phyloP scores from a whole-genome alignment of 371 early-diverging fungal species.

The Apophysomyces sp. region DNA sequence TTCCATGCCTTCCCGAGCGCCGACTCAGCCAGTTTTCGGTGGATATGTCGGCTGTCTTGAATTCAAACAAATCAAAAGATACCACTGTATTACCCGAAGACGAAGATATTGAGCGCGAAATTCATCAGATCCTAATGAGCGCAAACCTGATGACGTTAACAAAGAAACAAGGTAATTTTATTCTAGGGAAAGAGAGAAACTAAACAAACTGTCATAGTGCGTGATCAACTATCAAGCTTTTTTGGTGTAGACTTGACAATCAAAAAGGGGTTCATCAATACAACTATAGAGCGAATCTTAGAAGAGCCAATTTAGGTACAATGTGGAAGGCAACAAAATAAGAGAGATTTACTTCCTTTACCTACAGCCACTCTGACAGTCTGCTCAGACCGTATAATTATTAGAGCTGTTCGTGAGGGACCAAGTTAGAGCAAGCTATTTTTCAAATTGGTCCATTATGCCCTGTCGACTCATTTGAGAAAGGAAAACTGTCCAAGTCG shows the following conservation, averaged over 20 bases:
- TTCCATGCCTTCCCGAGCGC: slow-evolving; percentile 12
- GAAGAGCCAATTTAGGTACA: slow-evolving; percentile 8
- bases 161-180: slow-evolving; percentile 69
- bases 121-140: slow-evolving; percentile 71
- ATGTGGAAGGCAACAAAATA: too few relatives aligned
- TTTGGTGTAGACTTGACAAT: slow-evolving; percentile 84
- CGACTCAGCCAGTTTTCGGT: slow-evolving; percentile 20
- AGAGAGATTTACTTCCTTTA: too few relatives aligned
- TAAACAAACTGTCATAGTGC: slow-evolving; percentile 46
- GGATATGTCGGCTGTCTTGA: slow-evolving; percentile 28
- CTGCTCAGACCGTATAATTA: too few relatives aligned
- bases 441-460: too few relatives aligned
- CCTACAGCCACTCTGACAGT: too few relatives aligned
- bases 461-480: too few relatives aligned
- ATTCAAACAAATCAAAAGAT: neutral
- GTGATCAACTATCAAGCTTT: slow-evolving; percentile 70
- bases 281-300: slow-evolving; percentile 70
- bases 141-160: slow-evolving; percentile 81
- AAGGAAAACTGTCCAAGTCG: too few relatives aligned
- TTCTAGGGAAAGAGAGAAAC: neutral
- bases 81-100: slow-evolving; percentile 68
- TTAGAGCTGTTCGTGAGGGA: too few relatives aligned
- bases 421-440: too few relatives aligned
- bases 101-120: slow-evolving; percentile 80
- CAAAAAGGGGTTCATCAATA: slow-evolving; percentile 85